Evolutionary conservation across 495 filamentous ascomycete genomes (phyloP), one percentile per base, ranked within the genome.

Genomic region (Pyrenula massariospora): DNA sequence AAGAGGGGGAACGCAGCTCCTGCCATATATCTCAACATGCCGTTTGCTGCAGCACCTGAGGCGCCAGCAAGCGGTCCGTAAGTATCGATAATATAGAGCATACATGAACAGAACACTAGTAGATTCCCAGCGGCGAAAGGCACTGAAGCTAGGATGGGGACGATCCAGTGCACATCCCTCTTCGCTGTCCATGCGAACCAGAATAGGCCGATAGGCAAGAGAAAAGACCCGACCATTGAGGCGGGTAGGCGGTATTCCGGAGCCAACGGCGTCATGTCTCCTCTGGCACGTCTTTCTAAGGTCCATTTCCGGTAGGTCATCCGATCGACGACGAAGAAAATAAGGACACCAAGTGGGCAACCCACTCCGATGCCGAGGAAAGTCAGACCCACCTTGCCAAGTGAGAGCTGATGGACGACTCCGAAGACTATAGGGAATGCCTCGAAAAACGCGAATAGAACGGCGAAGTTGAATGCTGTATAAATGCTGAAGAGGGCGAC

Each of bases 1-100:
- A 91, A 91, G 2, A 93, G 72, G 22, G 88, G 88, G 57, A 93
- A 91, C 15, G 74, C 79, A 62, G 90, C 90, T 1, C 87, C 87
- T 0, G 83, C 82, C 12, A 89, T 49, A 22, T 74, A 82, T 19
- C 89, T 73, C 60, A 92, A 63, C 12, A 90, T 78, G 1, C 82
- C 79, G 1, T 74, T 76, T 1, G 89, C 86, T 0, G 76, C 84
- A 11, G 88, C 64, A 1, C 86, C 89, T 58, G 78, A 84, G 8
- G 89, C 88, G 10, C 88, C 86, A 65, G 79, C 93, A 5, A 75
- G 66, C 5, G 78, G 75, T 21, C 81, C 81, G 66, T 91, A 91
- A 2, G 84, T 68, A 63, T 95, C 89, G 15, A 91, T 80, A 51
- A 89, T 69, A 62, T 88, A 93, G 10, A 81, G 82, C 70, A 87